Evolutionary conservation across 306 rosid species (phyloP).

Genomic region (Cotoneaster glaucophyllus): DNA sequence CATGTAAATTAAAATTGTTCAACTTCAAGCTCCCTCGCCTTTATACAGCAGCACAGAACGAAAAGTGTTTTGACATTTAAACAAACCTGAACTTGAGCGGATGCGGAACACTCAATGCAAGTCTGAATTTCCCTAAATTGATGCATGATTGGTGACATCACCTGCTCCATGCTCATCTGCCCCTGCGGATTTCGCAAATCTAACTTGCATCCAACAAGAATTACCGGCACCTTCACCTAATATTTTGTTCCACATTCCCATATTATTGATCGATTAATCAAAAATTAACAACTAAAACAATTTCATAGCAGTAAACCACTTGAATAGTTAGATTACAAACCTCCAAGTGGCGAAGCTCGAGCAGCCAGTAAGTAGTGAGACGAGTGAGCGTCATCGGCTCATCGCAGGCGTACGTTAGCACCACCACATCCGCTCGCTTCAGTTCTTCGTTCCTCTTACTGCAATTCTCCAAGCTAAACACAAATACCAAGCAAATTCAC

Average conservation of each 20-base stretch:
- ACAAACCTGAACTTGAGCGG: constrained; percentile 30
- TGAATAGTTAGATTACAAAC: constrained; percentile 8
- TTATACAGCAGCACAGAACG: not conserved
- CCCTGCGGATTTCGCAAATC: constrained; percentile 37
- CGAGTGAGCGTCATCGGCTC: constrained; percentile 49
- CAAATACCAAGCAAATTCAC: not conserved
- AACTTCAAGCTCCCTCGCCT: not conserved
- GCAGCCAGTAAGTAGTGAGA: constrained; percentile 62
- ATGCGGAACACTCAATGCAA: constrained; percentile 52
- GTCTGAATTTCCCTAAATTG: constrained; percentile 41
- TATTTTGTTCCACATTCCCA: not conserved
- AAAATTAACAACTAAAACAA: not conserved
- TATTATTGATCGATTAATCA: not conserved
- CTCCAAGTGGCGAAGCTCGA: constrained; percentile 62
- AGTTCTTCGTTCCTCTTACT: constrained; percentile 66
- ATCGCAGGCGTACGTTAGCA: constrained; percentile 79
- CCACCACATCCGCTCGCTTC: constrained; percentile 72
- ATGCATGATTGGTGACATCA: constrained; percentile 47
- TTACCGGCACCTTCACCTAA: constrained; percentile 39
- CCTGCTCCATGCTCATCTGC: constrained; percentile 31
- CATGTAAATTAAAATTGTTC: constrained; percentile 16
- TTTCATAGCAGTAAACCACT: not conserved
- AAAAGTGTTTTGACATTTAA: not conserved
- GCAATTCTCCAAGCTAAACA: constrained; percentile 56
- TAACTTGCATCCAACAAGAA: constrained; percentile 50